phyloP scores from a whole-genome alignment of 108 stramenopile species.

The Licmophora abbreviata region DNA sequence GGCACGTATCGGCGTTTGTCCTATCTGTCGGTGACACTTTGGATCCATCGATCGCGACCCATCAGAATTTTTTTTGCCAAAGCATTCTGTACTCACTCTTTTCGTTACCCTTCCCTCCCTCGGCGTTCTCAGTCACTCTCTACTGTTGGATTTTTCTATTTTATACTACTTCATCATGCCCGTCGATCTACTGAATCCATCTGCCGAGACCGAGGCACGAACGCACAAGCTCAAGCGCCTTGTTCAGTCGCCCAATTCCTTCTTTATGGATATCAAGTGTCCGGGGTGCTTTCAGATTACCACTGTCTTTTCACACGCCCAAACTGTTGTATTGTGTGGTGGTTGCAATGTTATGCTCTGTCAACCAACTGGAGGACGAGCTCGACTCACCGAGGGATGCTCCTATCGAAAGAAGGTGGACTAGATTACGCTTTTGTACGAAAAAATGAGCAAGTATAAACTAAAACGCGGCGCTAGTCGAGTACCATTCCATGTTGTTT shows the following conservation, averaged over 20 bases:
- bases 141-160: not conserved
- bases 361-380: constrained; percentile 98
- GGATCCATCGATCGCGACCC: too few species aligned
- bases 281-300: constrained; percentile 99
- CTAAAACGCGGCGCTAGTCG: too few species aligned
- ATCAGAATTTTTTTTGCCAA: too few species aligned
- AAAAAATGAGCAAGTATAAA: too few species aligned
- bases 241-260: constrained; percentile 98
- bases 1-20: too few species aligned
- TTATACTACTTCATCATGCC: constrained; percentile 72
- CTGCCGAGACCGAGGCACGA: constrained; percentile 82
- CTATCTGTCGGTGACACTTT: too few species aligned
- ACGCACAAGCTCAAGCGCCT: constrained; percentile 99
- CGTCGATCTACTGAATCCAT: constrained; percentile 93
- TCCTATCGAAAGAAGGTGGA: constrained; percentile 98
- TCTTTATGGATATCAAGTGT: constrained; percentile 99
- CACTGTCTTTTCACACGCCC: constrained; percentile 88
- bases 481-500: too few species aligned
- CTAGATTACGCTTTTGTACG: constrained; percentile 39
- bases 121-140: too few species aligned
- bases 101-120: too few species aligned
- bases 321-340: constrained; percentile 97
- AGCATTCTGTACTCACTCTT: too few species aligned
- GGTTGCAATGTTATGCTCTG: constrained; percentile 96
- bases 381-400: constrained; percentile 98